Conservation (phyloP, 345 rosid species). For the Aquilaria sinensis region DNA sequence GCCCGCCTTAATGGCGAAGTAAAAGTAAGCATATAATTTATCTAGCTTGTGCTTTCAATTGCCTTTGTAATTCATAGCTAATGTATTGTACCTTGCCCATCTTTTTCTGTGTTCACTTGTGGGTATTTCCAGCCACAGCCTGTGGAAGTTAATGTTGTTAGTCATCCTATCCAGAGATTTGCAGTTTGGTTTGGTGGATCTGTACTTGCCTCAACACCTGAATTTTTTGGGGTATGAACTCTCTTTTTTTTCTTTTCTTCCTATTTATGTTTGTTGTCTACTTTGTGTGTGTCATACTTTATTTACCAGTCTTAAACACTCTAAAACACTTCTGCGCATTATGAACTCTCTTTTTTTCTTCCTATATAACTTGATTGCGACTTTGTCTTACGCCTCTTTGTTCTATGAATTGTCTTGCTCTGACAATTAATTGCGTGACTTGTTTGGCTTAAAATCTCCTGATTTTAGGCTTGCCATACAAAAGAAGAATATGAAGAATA, state of each 20-base stretch:
- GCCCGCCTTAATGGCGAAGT: conserved; percentile 69
- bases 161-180: conserved; percentile 91
- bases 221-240: conserved; percentile 71
- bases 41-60: neutral
- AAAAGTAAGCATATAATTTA: conserved; percentile 38
- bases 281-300: neutral
- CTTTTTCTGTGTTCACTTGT: neutral
- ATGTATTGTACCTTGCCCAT: neutral
- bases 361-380: too few relatives aligned
- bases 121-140: conserved; percentile 58
- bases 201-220: conserved; percentile 96
- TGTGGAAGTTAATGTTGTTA: conserved; percentile 92
- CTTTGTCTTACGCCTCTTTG: neutral
- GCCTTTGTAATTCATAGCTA: conserved; percentile 3
- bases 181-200: conserved; percentile 99
- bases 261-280: neutral
- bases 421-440: neutral
- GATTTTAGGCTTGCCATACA: conserved; percentile 84
- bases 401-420: neutral
- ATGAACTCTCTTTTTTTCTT: too few relatives aligned
- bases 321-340: too few relatives aligned
- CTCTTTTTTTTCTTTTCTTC: neutral
- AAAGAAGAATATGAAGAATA: conserved; percentile 95
- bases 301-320: too few relatives aligned
- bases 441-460: neutral